Evolutionary conservation across 345 rosid species (phyloP), one percentile per base, ranked within the genome.

Genomic region (Lepidium sativum): DNA sequence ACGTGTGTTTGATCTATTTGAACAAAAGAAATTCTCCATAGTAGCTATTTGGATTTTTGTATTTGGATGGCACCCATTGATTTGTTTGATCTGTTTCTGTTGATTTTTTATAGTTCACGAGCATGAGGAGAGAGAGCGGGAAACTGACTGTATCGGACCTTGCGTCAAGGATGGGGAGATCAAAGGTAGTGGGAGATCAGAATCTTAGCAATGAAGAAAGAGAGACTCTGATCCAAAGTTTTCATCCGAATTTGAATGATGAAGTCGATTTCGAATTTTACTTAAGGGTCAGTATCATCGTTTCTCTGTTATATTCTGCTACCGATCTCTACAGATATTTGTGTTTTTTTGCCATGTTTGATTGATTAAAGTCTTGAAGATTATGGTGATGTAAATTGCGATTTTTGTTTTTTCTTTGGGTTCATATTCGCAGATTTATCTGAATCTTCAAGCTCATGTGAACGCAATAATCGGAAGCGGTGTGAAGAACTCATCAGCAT

Each of bases 191-290:
- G 0, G 99, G 97, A 60, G 97, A 73, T 67, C 77, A 94, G 68
- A 88, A 80, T 65, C 84, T 90, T 17, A 82, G 78, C 0, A 84
- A 77, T 32, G 88, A 85, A 71, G 99, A 90, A 65, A 72, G 95
- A 79, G 79, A 82, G 45, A 67, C 85, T 39, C 62, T 80, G 18
- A 86, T 94, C 45, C 88, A 82, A 69, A 92, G 70, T 63, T 73
- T 84, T 69, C 84, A 84, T 71, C 86, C 79, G 18, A 81, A 79
- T 51, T 72, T 80, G 27, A 79, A 73, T 15, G 97, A 88, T 10
- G 99, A 88, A 74, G 89, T 94, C 47, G 97, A 90, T 80, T 94
- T 94, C 60, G 99, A 94, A 87, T 86, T 85, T 78, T 94, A 90
- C 63, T 73, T 94, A 69, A 87, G 88, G 86, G 97, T 92, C 20